A percentile compares a stretch with the other conserved stretches of the same genome.
Conservation (phyloP, 139 green algal genomes). For the Tetradesmus lagerheimii region DNA sequence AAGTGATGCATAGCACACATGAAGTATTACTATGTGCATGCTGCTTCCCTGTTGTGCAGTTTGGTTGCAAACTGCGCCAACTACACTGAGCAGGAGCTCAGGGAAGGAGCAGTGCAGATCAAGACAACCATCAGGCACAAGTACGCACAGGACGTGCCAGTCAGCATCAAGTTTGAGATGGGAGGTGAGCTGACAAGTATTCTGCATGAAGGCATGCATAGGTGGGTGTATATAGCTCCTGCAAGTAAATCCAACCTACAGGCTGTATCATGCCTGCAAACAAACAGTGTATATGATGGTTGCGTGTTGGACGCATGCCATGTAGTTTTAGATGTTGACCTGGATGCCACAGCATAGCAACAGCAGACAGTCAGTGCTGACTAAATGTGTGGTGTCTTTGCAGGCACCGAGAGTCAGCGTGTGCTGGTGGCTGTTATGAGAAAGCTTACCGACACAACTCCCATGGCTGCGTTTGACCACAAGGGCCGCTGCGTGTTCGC, state of each 20-base stretch:
- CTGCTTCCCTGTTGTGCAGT: constrained; percentile 1
- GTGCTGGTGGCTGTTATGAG: constrained; percentile 56
- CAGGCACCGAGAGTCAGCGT: constrained; percentile 56
- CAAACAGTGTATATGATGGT: no score
- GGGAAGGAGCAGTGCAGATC: constrained; percentile 36
- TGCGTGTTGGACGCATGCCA: no score
- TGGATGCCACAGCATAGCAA: no score
- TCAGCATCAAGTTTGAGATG: constrained; percentile 49
- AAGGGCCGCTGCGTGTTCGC: constrained; percentile 52
- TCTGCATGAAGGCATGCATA: not conserved
- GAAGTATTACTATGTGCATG: not conserved
- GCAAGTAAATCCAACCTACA: no score
- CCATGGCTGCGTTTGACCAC: constrained; percentile 56
- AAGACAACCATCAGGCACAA: constrained; percentile 54
- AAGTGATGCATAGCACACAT: no score
- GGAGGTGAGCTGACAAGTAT: constrained; percentile 35
- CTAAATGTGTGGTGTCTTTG: not conserved
- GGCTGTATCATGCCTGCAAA: no score
- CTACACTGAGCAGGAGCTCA: constrained; percentile 45
- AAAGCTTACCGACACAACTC: not conserved
- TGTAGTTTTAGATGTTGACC: no score
- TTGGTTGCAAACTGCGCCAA: constrained; percentile 10
- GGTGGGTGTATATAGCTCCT: no score
- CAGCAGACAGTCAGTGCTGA: not conserved
- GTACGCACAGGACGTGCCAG: constrained; percentile 56